phyloP scores from a whole-genome alignment of 2,329 filamentous ascomycete genomes.

The Thelonectria rubi region DNA sequence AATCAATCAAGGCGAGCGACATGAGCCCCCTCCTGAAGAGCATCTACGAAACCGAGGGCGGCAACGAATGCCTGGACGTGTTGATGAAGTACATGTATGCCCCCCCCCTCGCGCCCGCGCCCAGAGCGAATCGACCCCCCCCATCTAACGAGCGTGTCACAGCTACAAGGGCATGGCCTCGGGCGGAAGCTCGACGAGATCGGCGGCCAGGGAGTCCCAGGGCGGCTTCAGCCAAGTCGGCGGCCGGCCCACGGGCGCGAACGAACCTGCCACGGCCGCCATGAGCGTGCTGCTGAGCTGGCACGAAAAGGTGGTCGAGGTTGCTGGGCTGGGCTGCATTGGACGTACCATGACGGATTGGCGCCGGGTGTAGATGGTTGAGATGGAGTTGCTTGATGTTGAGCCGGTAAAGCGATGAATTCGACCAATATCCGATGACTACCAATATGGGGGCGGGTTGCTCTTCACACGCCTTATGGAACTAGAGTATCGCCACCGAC shows the following conservation, averaged over 20 bases:
- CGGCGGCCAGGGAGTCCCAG: conserved; percentile 66
- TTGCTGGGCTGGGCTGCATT: conserved; percentile 90
- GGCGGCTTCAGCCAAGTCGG: conserved; percentile 89
- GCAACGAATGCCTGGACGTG: conserved; percentile 86
- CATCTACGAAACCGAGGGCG: conserved; percentile 81
- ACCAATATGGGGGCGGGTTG: conserved; percentile 5
- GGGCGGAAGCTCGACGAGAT: conserved; percentile 54
- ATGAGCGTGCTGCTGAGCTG: conserved; percentile 98
- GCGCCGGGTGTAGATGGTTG: conserved; percentile 68
- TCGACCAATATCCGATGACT: conserved; percentile 26
- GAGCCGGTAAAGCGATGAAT: conserved; percentile 33
- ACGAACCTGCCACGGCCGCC: conserved; percentile 79
- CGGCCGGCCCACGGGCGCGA: conserved; percentile 60
- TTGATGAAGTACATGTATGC: conserved; percentile 97
- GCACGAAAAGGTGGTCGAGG: conserved; percentile 98
- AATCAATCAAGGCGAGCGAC: conserved; percentile 94
- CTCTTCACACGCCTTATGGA: background rate
- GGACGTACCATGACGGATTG: conserved; percentile 96
- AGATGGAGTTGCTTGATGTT: conserved; percentile 20
- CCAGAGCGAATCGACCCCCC: no score
- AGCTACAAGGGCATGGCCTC: conserved; percentile 91
- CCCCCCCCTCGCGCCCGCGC: no score
- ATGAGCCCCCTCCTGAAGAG: conserved; percentile 89
- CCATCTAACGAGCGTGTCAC: conserved; percentile 27
- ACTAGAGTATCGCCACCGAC: background rate